These are phyloP conservation scores for Sechiopsis laciniata DNA, from an alignment of 306 rosid species.

Conservation along the genomic window DNA sequence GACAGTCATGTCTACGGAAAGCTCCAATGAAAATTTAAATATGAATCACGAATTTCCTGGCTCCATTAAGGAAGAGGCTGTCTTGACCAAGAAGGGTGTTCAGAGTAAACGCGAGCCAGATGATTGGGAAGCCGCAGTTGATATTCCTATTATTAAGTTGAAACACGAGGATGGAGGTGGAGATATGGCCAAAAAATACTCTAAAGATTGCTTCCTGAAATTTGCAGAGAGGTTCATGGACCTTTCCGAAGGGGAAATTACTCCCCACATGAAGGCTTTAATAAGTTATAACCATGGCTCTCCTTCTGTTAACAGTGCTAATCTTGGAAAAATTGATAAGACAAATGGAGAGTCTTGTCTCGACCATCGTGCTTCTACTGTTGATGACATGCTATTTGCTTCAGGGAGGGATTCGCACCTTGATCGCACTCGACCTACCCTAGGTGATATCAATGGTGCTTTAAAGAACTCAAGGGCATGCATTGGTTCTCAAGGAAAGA, in stretches of 20 bases:
- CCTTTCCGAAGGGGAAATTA: slow-evolving; percentile 51
- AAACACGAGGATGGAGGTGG: slow-evolving; percentile 45
- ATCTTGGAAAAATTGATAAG: slow-evolving; percentile 60
- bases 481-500: slow-evolving; percentile 56
- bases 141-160: slow-evolving; percentile 54
- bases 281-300: slow-evolving; percentile 29
- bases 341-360: slow-evolving; percentile 48
- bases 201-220: slow-evolving; percentile 76
- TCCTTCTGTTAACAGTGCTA: slow-evolving; percentile 42
- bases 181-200: slow-evolving; percentile 48
- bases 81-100: slow-evolving; percentile 16
- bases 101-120: slow-evolving; percentile 57
- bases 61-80: slow-evolving; percentile 33
- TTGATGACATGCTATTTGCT: slow-evolving; percentile 53
- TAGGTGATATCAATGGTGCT: slow-evolving; percentile 58
- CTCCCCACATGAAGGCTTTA: slow-evolving; percentile 37
- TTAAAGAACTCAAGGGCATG: slow-evolving; percentile 58
- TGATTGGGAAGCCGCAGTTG: slow-evolving; percentile 95
- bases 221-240: slow-evolving; percentile 47
- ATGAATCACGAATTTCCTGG: slow-evolving; percentile 38
- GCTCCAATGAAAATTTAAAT: slow-evolving; percentile 19
- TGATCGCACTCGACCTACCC: slow-evolving; percentile 59
- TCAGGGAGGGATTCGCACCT: slow-evolving; percentile 41
- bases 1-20: slow-evolving; percentile 32
- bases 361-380: slow-evolving; percentile 66